Conservation (phyloP, 768 basidiomycete genomes). For the Mycena rosella region DNA sequence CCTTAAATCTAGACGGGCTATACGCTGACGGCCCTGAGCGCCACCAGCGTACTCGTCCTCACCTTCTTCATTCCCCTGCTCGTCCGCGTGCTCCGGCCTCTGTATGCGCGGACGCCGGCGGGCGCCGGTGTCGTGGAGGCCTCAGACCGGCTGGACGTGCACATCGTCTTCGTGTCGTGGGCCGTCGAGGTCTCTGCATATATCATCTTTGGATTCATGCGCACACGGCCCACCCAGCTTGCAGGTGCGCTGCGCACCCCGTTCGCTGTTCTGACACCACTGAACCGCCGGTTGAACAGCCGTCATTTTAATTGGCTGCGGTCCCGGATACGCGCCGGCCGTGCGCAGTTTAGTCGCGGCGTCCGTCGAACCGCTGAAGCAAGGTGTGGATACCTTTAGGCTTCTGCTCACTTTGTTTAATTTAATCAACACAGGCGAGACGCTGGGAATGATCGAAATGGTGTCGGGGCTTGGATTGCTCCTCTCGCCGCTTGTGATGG, state of each 20-base stretch:
- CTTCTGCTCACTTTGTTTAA: neutral
- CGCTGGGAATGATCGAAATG: conserved; percentile 23
- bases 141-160: conserved; percentile 46
- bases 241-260: conserved; percentile 15
- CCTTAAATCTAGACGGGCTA: conserved; percentile 41
- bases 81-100: conserved; percentile 42
- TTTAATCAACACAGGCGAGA: conserved; percentile 11
- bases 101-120: conserved; percentile 35
- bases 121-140: conserved; percentile 7
- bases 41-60: conserved; percentile 38
- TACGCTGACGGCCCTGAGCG: conserved; percentile 37
- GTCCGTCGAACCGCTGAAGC: conserved; percentile 26
- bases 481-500: conserved; percentile 24
- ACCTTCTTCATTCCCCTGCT: conserved; percentile 39
- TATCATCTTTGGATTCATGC: conserved; percentile 33
- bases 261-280: neutral
- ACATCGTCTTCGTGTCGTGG: conserved; percentile 42
- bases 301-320: conserved; percentile 22
- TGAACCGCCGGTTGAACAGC: neutral
- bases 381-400: neutral
- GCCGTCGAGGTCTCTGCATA: conserved; percentile 28
- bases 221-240: conserved; percentile 24
- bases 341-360: conserved; percentile 29
- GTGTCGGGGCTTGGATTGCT: conserved; percentile 15
- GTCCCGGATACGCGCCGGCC: conserved; percentile 12